Base-by-base conservation (phyloP, 1,284 basidiomycete genomes). In the Papiliotrema flavescens region DNA sequence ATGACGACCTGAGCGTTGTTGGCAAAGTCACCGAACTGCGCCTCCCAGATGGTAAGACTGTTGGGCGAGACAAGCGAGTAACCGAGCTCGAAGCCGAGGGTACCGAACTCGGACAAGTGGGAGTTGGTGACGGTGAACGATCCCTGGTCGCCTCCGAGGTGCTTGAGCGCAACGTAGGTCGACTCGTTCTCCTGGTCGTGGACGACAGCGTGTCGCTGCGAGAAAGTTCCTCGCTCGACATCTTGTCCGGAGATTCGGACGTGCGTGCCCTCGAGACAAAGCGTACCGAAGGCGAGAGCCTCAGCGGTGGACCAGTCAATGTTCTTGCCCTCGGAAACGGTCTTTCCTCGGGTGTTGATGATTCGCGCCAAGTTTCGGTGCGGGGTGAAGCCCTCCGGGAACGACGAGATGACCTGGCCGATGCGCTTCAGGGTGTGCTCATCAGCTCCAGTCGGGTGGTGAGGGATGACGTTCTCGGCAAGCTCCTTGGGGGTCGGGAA, bases 281-380 rank as follows among this genome's bases (percentile, higher is more conserved):
- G 85, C 15, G 92, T 84, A 59, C 95, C 96, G 69, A 98, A 92
- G 0, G 96, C 96, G 53, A 99, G 85, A 0, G 96, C 92, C 80
- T 99, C 96, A 57, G 94, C 95, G n/a, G 96, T 99, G 17, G 92
- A 88, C 93, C 95, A 98, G 77, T 99, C 96, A 67, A 98, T 96
- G 78, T 89, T 89, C 62, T 79, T 81, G 59, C 94, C 96, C 63
- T 96, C 90, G 65, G 90, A 85, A 36, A 98, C 84, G 1, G 88
- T 85, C 82, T 95, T 94, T 39, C 89, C 89, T 59, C 96, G 88
- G 37, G 82, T 87, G 59, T 80, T 77, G 51, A 99, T 85, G 75
- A 99, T 98, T 74, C 96, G 89, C 3, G 87, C 88, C 53, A 98
- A 86, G 80, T 98, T 98, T 66, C 86, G 86, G 79, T 99, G 96